Base-by-base conservation (phyloP, 1,284 basidiomycete species). In the Tilletia walkeri region DNA sequence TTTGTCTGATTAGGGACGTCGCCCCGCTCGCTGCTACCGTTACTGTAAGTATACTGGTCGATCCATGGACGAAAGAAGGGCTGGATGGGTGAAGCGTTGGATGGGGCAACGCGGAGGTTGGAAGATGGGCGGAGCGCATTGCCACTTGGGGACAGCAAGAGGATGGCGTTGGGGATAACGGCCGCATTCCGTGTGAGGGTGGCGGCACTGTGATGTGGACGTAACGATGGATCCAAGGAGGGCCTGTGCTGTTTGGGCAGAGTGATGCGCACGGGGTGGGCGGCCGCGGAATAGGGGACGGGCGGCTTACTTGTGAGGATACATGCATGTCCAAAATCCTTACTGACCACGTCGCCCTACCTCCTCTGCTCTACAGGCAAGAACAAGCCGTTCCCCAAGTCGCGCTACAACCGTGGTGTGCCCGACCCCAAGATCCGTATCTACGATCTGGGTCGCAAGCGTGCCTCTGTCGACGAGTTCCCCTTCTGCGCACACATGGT, bases 391-490 rank as follows among this genome's bases (percentile, higher is more conserved):
- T 79, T 75, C 75, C 82, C 82, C 75, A 83, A 83, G 79, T 82
- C 80, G 71, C 77, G 94, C 84, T 96, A 95, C 89, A 96, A 96
- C 88, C 93, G 95, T 88, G 95, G 94, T 81, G 81, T 82, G 50
- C 81, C 81, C 71, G 81, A 82, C 78, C 79, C 81, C 69, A 82
- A 82, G 82, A 82, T 83, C 80, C 82, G 82, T 65, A 83, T 83
- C 78, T 83, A 77, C 86, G 94, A 97, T 86, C 88, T 97, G 69
- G 94, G 94, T 72, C 92, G 94, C 80, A 97, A 97, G 88, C 92
- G 90, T 86, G 95, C 95, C 73, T 90, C 90, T 71, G 84, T 85
- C 81, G 94, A 98, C 85, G 95, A 98, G 85, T 98, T 98, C 89
- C 94, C 94, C 77, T 83, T 84, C 82, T 83, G 83, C 76, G 91